Conservation (phyloP, 371 early-diverging fungal species). For the Funneliformis caledonium region DNA sequence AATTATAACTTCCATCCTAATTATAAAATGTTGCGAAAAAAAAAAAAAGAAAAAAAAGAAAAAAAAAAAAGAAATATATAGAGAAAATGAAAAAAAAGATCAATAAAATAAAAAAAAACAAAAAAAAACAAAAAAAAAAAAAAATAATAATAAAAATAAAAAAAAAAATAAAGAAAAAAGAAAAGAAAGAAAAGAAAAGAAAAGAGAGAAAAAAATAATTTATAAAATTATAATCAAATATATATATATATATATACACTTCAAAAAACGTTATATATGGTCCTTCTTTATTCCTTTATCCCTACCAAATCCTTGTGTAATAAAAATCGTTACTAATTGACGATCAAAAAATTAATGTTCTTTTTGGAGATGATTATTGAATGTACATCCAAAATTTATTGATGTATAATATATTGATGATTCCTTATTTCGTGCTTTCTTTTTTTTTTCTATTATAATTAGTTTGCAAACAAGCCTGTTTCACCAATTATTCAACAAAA, state of each 20-base stretch:
- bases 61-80: conserved; percentile 31
- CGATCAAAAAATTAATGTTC: background rate
- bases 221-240: background rate
- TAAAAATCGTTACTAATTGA: background rate
- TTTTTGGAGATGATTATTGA: background rate
- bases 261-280: background rate
- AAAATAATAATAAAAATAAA: background rate
- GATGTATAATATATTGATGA: background rate
- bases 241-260: background rate
- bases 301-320: background rate
- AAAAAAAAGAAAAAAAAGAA: conserved; percentile 30
- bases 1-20: background rate
- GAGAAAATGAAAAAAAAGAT: conserved; percentile 6
- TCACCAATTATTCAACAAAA: conserved; percentile 6
- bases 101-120: background rate
- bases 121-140: background rate
- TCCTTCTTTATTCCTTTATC: background rate
- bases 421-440: background rate
- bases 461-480: conserved; percentile 12
- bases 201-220: background rate
- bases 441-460: conserved; percentile 20
- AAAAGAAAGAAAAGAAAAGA: background rate
- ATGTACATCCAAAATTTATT: background rate
- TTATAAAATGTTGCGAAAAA: conserved; percentile 31
- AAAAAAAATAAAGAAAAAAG: background rate